These are phyloP conservation scores for Trypanosoma platydactyli DNA, from an alignment of 208 protist species.

Conservation along the genomic window DNA sequence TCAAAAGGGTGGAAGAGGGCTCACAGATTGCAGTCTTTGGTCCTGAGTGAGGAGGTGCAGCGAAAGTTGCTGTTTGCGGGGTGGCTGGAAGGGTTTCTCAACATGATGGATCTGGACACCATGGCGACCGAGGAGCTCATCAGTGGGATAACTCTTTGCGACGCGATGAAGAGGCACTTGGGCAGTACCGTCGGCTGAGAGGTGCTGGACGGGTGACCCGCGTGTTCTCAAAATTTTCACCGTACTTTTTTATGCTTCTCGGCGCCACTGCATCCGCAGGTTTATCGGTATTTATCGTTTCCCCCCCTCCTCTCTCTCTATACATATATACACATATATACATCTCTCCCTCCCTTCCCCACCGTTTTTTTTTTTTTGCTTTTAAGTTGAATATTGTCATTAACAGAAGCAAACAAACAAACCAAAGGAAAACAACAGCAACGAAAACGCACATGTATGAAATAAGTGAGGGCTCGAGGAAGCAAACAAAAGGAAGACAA, in stretches of 20 bases:
- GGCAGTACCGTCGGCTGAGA: background rate
- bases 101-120: constrained; percentile 14
- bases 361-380: background rate
- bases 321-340: too few relatives aligned
- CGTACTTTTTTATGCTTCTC: background rate
- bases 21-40: too few relatives aligned
- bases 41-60: background rate
- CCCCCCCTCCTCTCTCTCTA: too few relatives aligned
- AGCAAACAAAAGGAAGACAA: background rate
- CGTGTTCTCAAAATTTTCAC: background rate
- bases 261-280: too few relatives aligned
- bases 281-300: too few relatives aligned
- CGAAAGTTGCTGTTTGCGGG: background rate
- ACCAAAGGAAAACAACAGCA: too few relatives aligned
- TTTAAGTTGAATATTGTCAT: background rate
- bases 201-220: background rate
- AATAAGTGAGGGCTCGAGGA: too few relatives aligned
- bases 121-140: constrained; percentile 6
- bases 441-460: too few relatives aligned
- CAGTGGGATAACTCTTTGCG: background rate
- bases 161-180: background rate
- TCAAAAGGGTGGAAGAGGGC: background rate
- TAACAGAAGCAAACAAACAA: too few relatives aligned
- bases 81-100: constrained; percentile 10
- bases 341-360: background rate